Conservation (phyloP, 768 basidiomycete species). For the Kwoniella dejecticola region DNA sequence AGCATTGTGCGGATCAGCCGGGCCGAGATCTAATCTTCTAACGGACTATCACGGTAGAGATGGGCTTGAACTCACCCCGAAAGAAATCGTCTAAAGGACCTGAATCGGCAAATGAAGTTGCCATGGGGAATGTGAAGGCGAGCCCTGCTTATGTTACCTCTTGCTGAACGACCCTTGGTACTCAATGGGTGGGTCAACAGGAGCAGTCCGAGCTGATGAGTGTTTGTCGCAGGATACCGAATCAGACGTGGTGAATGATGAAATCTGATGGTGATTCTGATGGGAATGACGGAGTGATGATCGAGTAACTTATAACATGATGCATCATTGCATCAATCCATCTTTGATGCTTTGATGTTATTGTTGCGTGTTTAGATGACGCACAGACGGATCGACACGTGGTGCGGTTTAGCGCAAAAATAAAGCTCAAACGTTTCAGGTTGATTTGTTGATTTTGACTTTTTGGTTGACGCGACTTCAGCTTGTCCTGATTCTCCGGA, state of each 20-base stretch:
- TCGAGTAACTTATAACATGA: too few species aligned
- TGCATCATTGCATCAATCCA: too few species aligned
- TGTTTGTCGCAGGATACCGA: too few species aligned
- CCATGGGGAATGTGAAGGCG: slow-evolving; percentile 7
- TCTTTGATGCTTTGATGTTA: too few species aligned
- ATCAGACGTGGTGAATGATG: too few species aligned
- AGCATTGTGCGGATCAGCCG: neutral
- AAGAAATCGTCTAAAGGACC: slow-evolving; percentile 33
- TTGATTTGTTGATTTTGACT: too few species aligned
- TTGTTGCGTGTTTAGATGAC: slow-evolving; percentile 1
- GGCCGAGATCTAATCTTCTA: too few species aligned
- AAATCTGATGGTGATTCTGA: too few species aligned
- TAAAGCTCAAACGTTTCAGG: slow-evolving; percentile 1
- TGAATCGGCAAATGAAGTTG: slow-evolving; percentile 13
- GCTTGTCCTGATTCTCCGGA: neutral
- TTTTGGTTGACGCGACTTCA: neutral
- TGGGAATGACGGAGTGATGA: too few species aligned
- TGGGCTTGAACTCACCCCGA: slow-evolving; percentile 26
- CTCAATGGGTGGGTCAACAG: neutral
- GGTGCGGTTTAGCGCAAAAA: neutral
- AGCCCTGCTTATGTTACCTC: neutral
- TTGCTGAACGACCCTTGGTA: neutral
- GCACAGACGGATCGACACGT: slow-evolving; percentile 5
- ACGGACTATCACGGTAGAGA: too few species aligned
- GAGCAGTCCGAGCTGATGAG: too few species aligned